These are phyloP conservation scores for Crithidia acanthocephali DNA, from an alignment of 208 protist species.

Conservation along the genomic window DNA sequence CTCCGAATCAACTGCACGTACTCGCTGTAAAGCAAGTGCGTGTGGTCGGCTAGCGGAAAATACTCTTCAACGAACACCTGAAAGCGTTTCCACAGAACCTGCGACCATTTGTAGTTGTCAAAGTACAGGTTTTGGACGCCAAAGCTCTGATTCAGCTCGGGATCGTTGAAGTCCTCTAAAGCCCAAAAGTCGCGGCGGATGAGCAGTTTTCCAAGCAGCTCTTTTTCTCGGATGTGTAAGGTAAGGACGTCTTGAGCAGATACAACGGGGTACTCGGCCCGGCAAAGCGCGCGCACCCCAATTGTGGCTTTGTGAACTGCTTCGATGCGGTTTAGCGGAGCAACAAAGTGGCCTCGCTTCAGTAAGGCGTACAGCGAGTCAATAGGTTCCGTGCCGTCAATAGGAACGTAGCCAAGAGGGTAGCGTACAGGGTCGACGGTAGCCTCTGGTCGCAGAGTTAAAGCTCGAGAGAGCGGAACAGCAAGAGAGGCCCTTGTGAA, in stretches of 20 bases:
- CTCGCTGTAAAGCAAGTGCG: constrained; percentile 77
- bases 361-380: constrained; percentile 79
- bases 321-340: constrained; percentile 78
- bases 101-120: constrained; percentile 93
- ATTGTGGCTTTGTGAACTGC: constrained; percentile 65
- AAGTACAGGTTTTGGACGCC: constrained; percentile 91
- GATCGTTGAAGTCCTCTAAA: constrained; percentile 89
- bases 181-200: constrained; percentile 89
- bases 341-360: constrained; percentile 80
- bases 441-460: constrained; percentile 43
- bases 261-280: constrained; percentile 71
- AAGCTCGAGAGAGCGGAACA: neutral
- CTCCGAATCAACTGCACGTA: constrained; percentile 81
- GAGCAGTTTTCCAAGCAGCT: constrained; percentile 68
- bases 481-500: neutral
- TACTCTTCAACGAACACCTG: constrained; percentile 87
- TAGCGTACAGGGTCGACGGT: constrained; percentile 47
- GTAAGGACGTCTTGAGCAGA: constrained; percentile 56
- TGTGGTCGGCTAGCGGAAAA: constrained; percentile 81
- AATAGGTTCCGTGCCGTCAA: constrained; percentile 81
- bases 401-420: constrained; percentile 79
- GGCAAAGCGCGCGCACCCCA: constrained; percentile 54
- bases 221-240: constrained; percentile 46
- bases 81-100: constrained; percentile 87
- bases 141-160: constrained; percentile 87